These are phyloP conservation scores for Alternaria hordeiaustralica DNA, from an alignment of 2,329 filamentous ascomycete genomes.

Conservation along the genomic window DNA sequence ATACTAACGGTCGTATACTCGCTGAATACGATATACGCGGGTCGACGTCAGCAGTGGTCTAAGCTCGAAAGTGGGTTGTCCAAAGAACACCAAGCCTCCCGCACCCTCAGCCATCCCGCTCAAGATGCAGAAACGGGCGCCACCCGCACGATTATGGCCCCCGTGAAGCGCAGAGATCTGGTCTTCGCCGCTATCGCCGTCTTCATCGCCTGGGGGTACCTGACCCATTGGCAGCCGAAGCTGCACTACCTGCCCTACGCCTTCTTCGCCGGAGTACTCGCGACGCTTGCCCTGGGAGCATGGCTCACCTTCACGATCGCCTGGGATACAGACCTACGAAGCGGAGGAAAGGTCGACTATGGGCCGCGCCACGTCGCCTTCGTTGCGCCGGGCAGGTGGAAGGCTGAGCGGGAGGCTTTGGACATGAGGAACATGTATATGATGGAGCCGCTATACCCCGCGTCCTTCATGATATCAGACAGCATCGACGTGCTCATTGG, in stretches of 20 bases:
- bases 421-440: conserved; percentile 71
- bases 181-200: conserved; percentile 70
- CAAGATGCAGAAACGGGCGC: conserved; percentile 48
- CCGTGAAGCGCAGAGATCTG: conserved; percentile 73
- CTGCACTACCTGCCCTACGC: conserved; percentile 87
- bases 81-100: conserved; percentile 23
- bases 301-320: conserved; percentile 68
- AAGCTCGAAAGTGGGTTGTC: conserved; percentile 23
- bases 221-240: conserved; percentile 80
- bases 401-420: conserved; percentile 70
- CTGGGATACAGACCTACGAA: conserved; percentile 52
- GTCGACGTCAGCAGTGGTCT: conserved; percentile 26
- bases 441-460: conserved; percentile 71
- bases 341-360: conserved; percentile 51
- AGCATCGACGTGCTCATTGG: conserved; percentile 81
- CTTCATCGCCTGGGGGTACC: conserved; percentile 88
- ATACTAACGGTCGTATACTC: background rate
- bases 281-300: conserved; percentile 61
- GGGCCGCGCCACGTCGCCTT: conserved; percentile 61
- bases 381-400: conserved; percentile 69
- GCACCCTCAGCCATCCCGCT: conserved; percentile 19
- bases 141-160: conserved; percentile 67
- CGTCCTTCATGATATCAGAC: conserved; percentile 78
- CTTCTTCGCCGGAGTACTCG: conserved; percentile 72
- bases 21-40: conserved; percentile 11